Evolutionary conservation across 1,284 basidiomycete species (phyloP).

Genomic region (Tylopilus orsonianus): DNA sequence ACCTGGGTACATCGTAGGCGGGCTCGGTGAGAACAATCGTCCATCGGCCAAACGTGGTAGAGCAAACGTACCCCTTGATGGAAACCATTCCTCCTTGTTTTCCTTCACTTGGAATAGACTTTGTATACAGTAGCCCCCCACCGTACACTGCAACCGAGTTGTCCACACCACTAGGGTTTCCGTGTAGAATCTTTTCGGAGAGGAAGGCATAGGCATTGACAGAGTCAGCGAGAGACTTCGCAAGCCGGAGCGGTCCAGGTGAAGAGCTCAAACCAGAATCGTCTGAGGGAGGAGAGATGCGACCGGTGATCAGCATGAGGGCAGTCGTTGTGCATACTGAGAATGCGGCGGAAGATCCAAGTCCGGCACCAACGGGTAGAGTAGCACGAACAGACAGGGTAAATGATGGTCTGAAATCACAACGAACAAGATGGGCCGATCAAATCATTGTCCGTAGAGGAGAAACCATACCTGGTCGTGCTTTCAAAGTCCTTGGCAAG

Average conservation of each 20-base stretch:
- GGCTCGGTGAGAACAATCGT: constrained; percentile 22
- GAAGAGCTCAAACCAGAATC: constrained; percentile 9
- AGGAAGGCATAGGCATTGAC: constrained; percentile 95
- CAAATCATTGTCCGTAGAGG: not conserved
- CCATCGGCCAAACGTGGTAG: constrained; percentile 9
- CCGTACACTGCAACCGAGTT: constrained; percentile 94
- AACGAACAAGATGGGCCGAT: not conserved
- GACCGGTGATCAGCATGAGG: constrained; percentile 71
- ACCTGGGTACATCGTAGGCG: constrained; percentile 37
- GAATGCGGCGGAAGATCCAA: constrained; percentile 96
- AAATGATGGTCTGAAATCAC: constrained; percentile 57
- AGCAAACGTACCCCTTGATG: constrained; percentile 72
- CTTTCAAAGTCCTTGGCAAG: constrained; percentile 47
- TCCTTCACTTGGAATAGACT: constrained; percentile 64
- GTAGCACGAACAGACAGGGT: constrained; percentile 86
- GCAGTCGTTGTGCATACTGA: constrained; percentile 85
- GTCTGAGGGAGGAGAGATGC: constrained; percentile 51
- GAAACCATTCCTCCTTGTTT: constrained; percentile 79
- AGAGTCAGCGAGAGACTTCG: constrained; percentile 58
- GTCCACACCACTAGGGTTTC: constrained; percentile 97
- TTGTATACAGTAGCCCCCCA: constrained; percentile 90
- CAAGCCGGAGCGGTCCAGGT: constrained; percentile 35
- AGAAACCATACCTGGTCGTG: constrained; percentile 49
- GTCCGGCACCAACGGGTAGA: constrained; percentile 97
- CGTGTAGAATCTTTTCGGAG: constrained; percentile 95